Evolutionary conservation across 2,329 filamentous ascomycete genomes (phyloP).

Genomic region (Diaporthe sp.): DNA sequence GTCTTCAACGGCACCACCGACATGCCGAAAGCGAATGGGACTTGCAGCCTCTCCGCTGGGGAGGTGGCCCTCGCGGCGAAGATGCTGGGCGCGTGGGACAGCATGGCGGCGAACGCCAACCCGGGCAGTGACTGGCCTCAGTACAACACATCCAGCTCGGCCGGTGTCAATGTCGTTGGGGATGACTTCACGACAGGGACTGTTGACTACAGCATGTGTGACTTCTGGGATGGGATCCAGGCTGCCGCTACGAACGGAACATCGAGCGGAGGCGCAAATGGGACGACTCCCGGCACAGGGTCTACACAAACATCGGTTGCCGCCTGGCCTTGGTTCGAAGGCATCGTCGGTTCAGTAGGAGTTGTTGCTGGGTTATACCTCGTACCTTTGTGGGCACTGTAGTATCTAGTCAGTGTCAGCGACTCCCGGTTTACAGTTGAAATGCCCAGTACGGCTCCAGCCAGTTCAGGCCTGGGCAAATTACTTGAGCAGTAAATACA

Average conservation of each 20-base stretch:
- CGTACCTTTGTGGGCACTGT: background rate
- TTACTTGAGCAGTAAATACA: background rate
- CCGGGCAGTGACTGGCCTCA: constrained; percentile 42
- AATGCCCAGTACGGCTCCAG: background rate
- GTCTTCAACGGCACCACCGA: constrained; percentile 47
- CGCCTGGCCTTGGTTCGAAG: constrained; percentile 1
- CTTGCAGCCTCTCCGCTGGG: constrained; percentile 44
- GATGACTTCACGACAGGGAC: background rate
- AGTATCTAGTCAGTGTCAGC: background rate
- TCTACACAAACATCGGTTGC: background rate
- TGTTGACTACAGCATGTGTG: constrained; percentile 39
- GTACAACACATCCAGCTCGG: constrained; percentile 14
- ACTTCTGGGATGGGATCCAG: constrained; percentile 35
- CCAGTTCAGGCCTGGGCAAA: background rate
- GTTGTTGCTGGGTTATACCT: background rate
- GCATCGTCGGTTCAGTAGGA: background rate
- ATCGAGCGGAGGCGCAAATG: constrained; percentile 3
- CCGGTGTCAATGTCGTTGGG: constrained; percentile 31
- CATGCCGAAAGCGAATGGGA: constrained; percentile 46
- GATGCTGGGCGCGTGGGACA: constrained; percentile 48
- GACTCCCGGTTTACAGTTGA: too few relatives aligned
- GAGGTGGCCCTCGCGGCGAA: constrained; percentile 44
- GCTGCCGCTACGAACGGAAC: background rate
- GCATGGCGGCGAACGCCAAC: constrained; percentile 45
- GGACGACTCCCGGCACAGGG: background rate